Conservation (phyloP, 2,329 filamentous ascomycete species). For the Volutella citrinella region DNA sequence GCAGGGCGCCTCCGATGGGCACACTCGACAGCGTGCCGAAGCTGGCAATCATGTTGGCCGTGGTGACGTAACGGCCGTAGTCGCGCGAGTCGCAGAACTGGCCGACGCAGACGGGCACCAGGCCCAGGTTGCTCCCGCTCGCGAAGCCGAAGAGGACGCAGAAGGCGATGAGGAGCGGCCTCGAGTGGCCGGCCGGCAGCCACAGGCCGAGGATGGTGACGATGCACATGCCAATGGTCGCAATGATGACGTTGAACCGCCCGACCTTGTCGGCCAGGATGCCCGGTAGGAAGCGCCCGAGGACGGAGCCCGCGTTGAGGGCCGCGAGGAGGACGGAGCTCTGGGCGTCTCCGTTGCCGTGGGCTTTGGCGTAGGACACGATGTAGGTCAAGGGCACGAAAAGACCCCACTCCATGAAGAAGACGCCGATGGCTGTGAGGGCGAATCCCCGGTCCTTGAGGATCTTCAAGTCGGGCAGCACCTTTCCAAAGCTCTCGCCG, state of each 20-base stretch:
- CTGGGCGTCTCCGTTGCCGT: constrained; percentile 16
- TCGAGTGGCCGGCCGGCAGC: constrained; percentile 58
- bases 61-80: constrained; percentile 75
- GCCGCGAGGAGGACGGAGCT: constrained; percentile 75
- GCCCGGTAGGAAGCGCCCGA: constrained; percentile 75
- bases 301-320: constrained; percentile 73
- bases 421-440: constrained; percentile 59
- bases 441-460: constrained; percentile 59
- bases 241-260: constrained; percentile 76
- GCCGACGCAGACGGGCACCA: constrained; percentile 77
- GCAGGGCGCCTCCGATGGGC: constrained; percentile 39
- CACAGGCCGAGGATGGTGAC: constrained; percentile 62
- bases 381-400: constrained; percentile 77
- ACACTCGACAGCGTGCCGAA: constrained; percentile 59
- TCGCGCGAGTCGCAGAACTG: constrained; percentile 74
- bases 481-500: too few relatives aligned
- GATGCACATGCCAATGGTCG: constrained; percentile 59
- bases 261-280: constrained; percentile 73
- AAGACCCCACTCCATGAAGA: constrained; percentile 68
- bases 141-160: constrained; percentile 74
- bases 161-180: constrained; percentile 64
- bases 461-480: constrained; percentile 59
- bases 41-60: constrained; percentile 73
- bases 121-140: constrained; percentile 72
- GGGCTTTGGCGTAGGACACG: constrained; percentile 62